phyloP scores from a whole-genome alignment of 805 yeast genomes.

The Kazachstania viticola region DNA sequence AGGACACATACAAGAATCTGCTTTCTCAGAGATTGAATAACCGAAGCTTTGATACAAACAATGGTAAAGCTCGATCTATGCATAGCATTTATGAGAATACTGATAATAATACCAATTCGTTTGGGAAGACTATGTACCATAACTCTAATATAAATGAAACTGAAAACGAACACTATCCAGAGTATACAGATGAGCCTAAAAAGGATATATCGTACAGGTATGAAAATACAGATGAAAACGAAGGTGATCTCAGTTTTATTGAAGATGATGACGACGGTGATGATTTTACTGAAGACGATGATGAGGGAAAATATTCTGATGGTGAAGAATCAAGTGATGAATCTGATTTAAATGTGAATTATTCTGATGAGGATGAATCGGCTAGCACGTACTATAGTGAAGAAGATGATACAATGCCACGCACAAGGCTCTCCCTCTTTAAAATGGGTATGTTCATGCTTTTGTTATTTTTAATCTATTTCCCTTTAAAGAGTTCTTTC shows the following conservation, averaged over 20 bases:
- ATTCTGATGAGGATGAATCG: background rate
- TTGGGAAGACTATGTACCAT: no score
- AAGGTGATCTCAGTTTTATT: conserved; percentile 6
- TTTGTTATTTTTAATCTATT: background rate
- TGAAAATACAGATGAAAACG: conserved; percentile 9
- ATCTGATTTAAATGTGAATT: background rate
- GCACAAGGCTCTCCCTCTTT: no score
- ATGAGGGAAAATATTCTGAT: conserved; percentile 2
- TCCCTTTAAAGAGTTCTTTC: no score
- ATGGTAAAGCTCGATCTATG: no score
- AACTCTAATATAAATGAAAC: no score
- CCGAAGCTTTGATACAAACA: no score
- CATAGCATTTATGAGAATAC: no score
- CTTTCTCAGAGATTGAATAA: background rate
- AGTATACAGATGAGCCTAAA: conserved; percentile 1
- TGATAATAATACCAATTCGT: no score
- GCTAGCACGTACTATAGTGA: no score
- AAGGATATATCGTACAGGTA: background rate
- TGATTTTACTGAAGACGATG: background rate
- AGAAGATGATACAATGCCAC: no score
- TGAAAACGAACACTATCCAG: background rate
- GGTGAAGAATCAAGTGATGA: conserved; percentile 15
- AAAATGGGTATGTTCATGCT: background rate
- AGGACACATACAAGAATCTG: background rate
- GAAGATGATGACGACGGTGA: conserved; percentile 1